These are phyloP conservation scores for Rubroboletus satanas DNA, from an alignment of 768 basidiomycete genomes.

Conservation along the genomic window DNA sequence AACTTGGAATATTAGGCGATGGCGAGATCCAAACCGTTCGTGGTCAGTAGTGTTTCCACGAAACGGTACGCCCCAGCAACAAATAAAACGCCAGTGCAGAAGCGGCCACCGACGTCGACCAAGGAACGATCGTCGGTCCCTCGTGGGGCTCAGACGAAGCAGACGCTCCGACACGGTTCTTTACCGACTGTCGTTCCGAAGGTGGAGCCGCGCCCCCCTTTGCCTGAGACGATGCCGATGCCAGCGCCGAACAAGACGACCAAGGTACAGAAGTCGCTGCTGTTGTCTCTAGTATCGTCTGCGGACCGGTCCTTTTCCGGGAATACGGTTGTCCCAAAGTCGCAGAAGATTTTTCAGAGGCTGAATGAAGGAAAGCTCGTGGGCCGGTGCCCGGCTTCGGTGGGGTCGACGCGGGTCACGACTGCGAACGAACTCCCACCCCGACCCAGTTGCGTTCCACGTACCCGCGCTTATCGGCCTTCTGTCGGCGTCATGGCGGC, in stretches of 20 bases:
- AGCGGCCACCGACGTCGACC: not conserved
- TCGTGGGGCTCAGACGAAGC: not conserved
- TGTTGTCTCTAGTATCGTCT: not conserved
- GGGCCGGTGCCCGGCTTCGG: too few relatives aligned
- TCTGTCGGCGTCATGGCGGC: not conserved
- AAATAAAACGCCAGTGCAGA: not conserved
- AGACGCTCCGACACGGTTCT: not conserved
- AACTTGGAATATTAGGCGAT: not conserved
- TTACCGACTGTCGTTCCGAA: not conserved
- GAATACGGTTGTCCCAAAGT: not conserved
- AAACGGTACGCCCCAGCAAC: not conserved
- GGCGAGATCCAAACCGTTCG: conserved; percentile 4
- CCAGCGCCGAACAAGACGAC: not conserved
- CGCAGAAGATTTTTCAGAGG: not conserved
- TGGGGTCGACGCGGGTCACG: not conserved
- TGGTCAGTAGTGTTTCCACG: conserved; percentile 1
- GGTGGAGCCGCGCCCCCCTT: not conserved
- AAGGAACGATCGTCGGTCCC: not conserved
- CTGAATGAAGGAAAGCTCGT: not conserved
- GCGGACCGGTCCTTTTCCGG: too few relatives aligned
- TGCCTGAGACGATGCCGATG: not conserved
- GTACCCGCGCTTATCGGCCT: not conserved
- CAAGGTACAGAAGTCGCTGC: not conserved
- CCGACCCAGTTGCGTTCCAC: conserved; percentile 1
- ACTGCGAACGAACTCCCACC: not conserved